Evolutionary conservation across 108 stramenopile species (phyloP).

Genomic region (Conticribra guillardii): DNA sequence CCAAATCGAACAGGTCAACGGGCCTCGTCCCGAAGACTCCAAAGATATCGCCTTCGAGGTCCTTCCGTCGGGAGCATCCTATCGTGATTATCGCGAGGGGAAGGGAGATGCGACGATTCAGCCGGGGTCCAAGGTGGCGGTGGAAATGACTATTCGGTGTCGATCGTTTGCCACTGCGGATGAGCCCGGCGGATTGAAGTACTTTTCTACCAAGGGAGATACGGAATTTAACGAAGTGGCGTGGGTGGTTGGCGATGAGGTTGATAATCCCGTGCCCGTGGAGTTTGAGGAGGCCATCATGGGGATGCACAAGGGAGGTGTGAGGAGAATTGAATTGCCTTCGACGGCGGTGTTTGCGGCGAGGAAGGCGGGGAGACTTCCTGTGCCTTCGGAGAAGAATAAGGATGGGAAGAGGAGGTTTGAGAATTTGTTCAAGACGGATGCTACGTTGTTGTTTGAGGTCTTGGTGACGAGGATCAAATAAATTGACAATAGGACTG

Average conservation of each 20-base stretch:
- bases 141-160: conserved; percentile 82
- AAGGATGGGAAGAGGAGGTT: conserved; percentile 73
- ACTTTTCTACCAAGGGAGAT: conserved; percentile 69
- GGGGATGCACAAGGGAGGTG: conserved; percentile 56
- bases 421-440: conserved; percentile 76
- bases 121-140: conserved; percentile 69
- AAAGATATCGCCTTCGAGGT: conserved; percentile 63
- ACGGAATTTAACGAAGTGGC: conserved; percentile 82
- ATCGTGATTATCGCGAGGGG: conserved; percentile 74
- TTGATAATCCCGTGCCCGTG: conserved; percentile 41
- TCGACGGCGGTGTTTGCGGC: conserved; percentile 68
- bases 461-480: conserved; percentile 76
- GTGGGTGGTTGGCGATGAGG: conserved; percentile 65
- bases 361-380: conserved; percentile 59
- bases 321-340: conserved; percentile 72
- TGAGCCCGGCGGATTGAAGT: conserved; percentile 79
- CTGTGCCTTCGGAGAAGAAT: conserved; percentile 60
- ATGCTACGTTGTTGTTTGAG: conserved; percentile 78
- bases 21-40: conserved; percentile 59
- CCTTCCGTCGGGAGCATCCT: conserved; percentile 62
- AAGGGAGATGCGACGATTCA: conserved; percentile 58
- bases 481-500: too few relatives aligned
- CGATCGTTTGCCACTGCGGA: conserved; percentile 69
- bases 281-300: conserved; percentile 74
- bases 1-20: conserved; percentile 56